Evolutionary conservation across 768 basidiomycete species (phyloP).

Genomic region (Gyrodon lividus): DNA sequence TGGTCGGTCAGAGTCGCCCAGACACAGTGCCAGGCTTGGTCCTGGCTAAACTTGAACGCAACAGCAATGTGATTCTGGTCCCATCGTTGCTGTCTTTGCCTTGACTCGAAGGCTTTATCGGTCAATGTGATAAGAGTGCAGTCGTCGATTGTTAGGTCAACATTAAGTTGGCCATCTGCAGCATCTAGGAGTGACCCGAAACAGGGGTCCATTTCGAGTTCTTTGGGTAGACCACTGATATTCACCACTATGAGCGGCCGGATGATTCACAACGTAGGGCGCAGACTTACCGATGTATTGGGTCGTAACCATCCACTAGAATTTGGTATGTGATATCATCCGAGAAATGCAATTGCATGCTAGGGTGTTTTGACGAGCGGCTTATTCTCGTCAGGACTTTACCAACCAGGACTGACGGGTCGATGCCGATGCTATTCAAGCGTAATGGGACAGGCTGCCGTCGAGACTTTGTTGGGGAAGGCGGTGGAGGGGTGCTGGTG

Average conservation of each 20-base stretch:
- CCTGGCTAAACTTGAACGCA: slow-evolving; percentile 54
- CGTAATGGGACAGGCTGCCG: slow-evolving; percentile 38
- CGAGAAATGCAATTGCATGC: slow-evolving; percentile 46
- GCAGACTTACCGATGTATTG: slow-evolving; percentile 38
- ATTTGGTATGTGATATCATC: slow-evolving; percentile 47
- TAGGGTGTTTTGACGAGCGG: slow-evolving; percentile 45
- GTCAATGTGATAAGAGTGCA: slow-evolving; percentile 53
- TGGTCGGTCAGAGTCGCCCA: slow-evolving; percentile 62
- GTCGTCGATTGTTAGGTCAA: slow-evolving; percentile 46
- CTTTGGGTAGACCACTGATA: slow-evolving; percentile 51
- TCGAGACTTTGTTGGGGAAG: slow-evolving; percentile 26
- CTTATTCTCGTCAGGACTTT: slow-evolving; percentile 41
- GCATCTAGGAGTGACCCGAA: slow-evolving; percentile 43
- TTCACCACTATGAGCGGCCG: background rate
- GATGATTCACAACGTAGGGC: background rate
- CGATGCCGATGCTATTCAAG: slow-evolving; percentile 31
- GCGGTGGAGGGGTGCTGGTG: slow-evolving; percentile 16
- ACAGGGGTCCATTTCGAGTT: slow-evolving; percentile 50
- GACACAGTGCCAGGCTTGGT: slow-evolving; percentile 57
- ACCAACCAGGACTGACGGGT: slow-evolving; percentile 43
- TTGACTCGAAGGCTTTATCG: slow-evolving; percentile 57
- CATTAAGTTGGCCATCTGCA: slow-evolving; percentile 27
- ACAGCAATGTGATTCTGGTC: slow-evolving; percentile 39
- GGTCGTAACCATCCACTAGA: slow-evolving; percentile 64
- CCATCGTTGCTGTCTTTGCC: slow-evolving; percentile 32